Conservation (phyloP, 306 rosid genomes). For the Luffa acutangula region DNA sequence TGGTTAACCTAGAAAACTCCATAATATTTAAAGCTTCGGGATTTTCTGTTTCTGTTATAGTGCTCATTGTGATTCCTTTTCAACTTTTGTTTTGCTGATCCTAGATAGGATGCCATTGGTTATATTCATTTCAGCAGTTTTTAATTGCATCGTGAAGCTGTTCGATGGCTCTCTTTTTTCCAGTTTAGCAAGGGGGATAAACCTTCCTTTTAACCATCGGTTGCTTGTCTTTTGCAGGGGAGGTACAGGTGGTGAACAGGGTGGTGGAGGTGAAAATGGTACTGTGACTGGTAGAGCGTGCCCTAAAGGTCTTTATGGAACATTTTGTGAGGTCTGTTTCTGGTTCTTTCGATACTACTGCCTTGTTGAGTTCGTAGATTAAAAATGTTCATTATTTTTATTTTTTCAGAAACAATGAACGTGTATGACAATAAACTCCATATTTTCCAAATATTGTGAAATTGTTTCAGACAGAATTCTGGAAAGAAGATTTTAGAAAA, state of each 20-base stretch:
- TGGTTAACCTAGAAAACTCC: neutral
- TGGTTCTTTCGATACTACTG: neutral
- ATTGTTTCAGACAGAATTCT: neutral
- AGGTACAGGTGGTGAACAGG: constrained; percentile 53
- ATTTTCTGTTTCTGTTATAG: neutral
- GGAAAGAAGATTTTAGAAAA: neutral
- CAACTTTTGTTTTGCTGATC: neutral
- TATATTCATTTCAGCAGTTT: neutral
- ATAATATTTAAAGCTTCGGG: neutral
- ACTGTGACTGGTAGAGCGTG: constrained; percentile 76
- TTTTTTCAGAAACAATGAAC: neutral
- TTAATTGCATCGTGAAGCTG: neutral
- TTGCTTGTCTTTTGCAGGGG: constrained; percentile 45
- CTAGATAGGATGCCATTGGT: neutral
- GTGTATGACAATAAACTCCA: neutral
- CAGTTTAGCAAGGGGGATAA: neutral
- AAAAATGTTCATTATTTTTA: neutral
- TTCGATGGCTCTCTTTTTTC: neutral
- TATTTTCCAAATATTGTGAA: neutral
- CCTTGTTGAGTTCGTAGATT: neutral
- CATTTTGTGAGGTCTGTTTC: constrained; percentile 67
- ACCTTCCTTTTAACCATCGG: neutral
- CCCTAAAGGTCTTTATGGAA: constrained; percentile 87
- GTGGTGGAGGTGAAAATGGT: constrained; percentile 70
- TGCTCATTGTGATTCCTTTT: neutral